These are phyloP conservation scores for Lactifluus rugatus DNA, from an alignment of 768 basidiomycete genomes.

Conservation along the genomic window DNA sequence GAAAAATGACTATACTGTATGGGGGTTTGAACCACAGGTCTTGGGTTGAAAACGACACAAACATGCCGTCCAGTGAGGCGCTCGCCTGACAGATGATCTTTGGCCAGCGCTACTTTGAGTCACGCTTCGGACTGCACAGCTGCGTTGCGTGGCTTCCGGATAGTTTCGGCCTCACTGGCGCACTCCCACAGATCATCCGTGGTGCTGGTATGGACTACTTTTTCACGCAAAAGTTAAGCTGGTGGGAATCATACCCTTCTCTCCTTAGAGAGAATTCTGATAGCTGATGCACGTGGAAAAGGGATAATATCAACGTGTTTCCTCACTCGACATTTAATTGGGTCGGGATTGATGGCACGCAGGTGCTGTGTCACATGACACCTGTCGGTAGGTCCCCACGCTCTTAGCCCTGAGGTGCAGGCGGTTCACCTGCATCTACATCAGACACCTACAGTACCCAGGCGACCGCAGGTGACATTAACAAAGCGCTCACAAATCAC, in stretches of 20 bases:
- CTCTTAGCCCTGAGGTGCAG: too few relatives aligned
- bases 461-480: slow-evolving; percentile 80
- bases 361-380: slow-evolving; percentile 96
- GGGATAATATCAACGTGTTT: slow-evolving; percentile 61
- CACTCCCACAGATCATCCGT: slow-evolving; percentile 82
- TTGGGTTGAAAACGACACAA: slow-evolving; percentile 89
- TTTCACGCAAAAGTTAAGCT: slow-evolving; percentile 94
- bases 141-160: slow-evolving; percentile 77
- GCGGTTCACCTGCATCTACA: not conserved
- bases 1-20: too few relatives aligned
- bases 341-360: slow-evolving; percentile 90
- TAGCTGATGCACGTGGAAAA: not conserved
- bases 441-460: slow-evolving; percentile 87
- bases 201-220: slow-evolving; percentile 79
- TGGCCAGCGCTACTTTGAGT: slow-evolving; percentile 80
- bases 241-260: slow-evolving; percentile 38
- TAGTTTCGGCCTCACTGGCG: slow-evolving; percentile 86
- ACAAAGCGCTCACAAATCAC: slow-evolving; percentile 76
- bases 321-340: slow-evolving; percentile 97
- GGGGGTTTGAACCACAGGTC: slow-evolving; percentile 82
- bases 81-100: slow-evolving; percentile 87
- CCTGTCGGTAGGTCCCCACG: slow-evolving; percentile 50
- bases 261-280: not conserved
- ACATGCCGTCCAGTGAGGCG: slow-evolving; percentile 94
- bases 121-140: slow-evolving; percentile 35